phyloP scores from a whole-genome alignment of 140 eudicot species.

The Erigeron philadelphicus region DNA sequence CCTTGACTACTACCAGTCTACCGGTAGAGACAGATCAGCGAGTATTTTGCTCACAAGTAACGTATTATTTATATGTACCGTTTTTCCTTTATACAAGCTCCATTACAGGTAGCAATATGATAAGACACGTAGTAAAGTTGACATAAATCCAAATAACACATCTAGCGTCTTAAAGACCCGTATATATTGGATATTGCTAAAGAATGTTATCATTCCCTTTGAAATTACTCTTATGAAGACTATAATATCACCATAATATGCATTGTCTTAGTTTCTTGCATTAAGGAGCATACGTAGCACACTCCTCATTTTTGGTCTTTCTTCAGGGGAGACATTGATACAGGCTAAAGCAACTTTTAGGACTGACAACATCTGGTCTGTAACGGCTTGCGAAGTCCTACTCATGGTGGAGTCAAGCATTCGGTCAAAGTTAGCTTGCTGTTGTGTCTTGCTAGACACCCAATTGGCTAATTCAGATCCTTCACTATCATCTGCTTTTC shows the following conservation, averaged over 20 bases:
- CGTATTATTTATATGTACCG: not conserved
- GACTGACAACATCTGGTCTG: slow-evolving; percentile 67
- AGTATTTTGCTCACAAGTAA: not conserved
- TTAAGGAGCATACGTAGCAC: slow-evolving; percentile 69
- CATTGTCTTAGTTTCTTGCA: slow-evolving; percentile 39
- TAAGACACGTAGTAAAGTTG: not conserved
- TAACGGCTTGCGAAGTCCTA: slow-evolving; percentile 41
- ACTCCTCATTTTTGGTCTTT: slow-evolving; percentile 80
- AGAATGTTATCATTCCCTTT: not conserved
- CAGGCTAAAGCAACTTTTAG: slow-evolving; percentile 77
- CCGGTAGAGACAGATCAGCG: not conserved
- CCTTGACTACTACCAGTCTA: no score
- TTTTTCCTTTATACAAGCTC: not conserved
- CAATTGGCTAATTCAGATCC: slow-evolving; percentile 83
- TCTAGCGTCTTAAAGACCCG: not conserved
- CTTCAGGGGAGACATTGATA: slow-evolving; percentile 56
- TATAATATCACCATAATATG: not conserved
- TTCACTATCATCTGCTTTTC: slow-evolving; percentile 70
- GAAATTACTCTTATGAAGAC: slow-evolving; percentile 1
- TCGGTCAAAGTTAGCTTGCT: slow-evolving; percentile 43
- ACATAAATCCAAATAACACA: not conserved
- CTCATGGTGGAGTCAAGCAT: slow-evolving; percentile 60
- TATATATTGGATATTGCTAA: slow-evolving; percentile 1
- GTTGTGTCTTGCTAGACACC: slow-evolving; percentile 54
- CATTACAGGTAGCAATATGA: not conserved